These are phyloP conservation scores for Diaporthe sp. DNA, from an alignment of 2,329 filamentous ascomycete species.

Conservation along the genomic window DNA sequence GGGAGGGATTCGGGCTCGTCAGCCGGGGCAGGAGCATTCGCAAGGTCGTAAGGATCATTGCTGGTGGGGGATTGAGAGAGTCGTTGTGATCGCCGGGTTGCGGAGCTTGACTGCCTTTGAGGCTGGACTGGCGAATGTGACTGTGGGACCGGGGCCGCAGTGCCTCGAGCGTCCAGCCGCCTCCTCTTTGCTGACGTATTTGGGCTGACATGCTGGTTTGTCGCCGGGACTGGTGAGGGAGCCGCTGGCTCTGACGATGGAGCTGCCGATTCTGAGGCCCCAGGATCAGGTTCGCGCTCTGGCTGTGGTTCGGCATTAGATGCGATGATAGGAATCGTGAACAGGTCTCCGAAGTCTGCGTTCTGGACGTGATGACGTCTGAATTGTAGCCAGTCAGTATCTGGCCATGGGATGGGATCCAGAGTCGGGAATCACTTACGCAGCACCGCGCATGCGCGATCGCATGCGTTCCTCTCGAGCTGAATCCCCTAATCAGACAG, in stretches of 20 bases:
- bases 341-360: constrained; percentile 69
- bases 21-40: constrained; percentile 49
- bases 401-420: not conserved
- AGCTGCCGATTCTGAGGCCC: constrained; percentile 32
- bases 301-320: constrained; percentile 39
- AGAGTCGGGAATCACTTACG: constrained; percentile 58
- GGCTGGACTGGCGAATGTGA: constrained; percentile 19
- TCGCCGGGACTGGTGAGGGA: constrained; percentile 43
- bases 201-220: constrained; percentile 57
- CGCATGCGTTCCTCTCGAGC: constrained; percentile 74
- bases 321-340: constrained; percentile 50
- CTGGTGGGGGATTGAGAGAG: constrained; percentile 43
- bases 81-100: constrained; percentile 39
- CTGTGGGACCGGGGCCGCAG: constrained; percentile 34
- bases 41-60: constrained; percentile 49
- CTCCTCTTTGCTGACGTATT: constrained; percentile 65
- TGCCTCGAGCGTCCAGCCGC: constrained; percentile 50
- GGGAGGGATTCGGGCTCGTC: constrained; percentile 38
- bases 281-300: constrained; percentile 42
- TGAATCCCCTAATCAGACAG: constrained; percentile 47
- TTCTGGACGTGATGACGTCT: constrained; percentile 72
- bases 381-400: constrained; percentile 25
- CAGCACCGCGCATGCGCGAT: constrained; percentile 75
- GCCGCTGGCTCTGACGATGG: constrained; percentile 31
- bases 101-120: constrained; percentile 10